phyloP scores from a whole-genome alignment of 371 early-diverging fungal genomes.

The Mucor racemosus region DNA sequence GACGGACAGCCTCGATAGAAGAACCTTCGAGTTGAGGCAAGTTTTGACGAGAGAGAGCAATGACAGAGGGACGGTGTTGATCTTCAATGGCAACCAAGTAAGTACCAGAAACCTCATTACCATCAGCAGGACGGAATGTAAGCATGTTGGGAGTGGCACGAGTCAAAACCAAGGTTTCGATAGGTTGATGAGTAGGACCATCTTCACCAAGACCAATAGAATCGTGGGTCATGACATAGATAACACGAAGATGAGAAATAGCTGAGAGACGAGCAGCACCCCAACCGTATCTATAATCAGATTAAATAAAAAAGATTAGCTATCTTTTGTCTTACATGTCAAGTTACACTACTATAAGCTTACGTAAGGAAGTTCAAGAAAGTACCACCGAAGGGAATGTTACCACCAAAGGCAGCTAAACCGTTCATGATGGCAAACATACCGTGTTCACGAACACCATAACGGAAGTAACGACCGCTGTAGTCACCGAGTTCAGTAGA shows the following conservation, averaged over 20 bases:
- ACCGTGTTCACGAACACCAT: slow-evolving; percentile 99
- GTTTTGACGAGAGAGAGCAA: slow-evolving; percentile 96
- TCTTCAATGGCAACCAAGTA: slow-evolving; percentile 83
- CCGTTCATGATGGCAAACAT: slow-evolving; percentile 99
- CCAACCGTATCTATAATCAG: slow-evolving; percentile 58
- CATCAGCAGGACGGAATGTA: slow-evolving; percentile 95
- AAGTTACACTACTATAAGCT: slow-evolving; percentile 26
- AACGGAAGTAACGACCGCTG: slow-evolving; percentile 93
- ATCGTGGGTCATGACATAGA: slow-evolving; percentile 99
- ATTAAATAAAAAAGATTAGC: slow-evolving; percentile 4
- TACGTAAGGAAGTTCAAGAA: slow-evolving; percentile 97
- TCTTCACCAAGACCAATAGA: slow-evolving; percentile 99
- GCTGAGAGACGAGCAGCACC: slow-evolving; percentile 95
- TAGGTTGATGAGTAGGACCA: slow-evolving; percentile 99
- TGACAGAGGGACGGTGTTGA: slow-evolving; percentile 79
- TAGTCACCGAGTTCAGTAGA: slow-evolving; percentile 76
- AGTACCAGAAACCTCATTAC: slow-evolving; percentile 94
- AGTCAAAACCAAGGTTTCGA: slow-evolving; percentile 94
- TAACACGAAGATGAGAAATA: slow-evolving; percentile 84
- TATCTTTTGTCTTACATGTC: not conserved
- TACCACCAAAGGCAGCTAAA: slow-evolving; percentile 86
- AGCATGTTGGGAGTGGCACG: slow-evolving; percentile 96
- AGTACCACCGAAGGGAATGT: slow-evolving; percentile 94
- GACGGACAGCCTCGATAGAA: slow-evolving; percentile 75
- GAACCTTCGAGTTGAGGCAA: slow-evolving; percentile 90